Percentiles rank a stretch among this genome's conserved stretches.
phyloP scores from a whole-genome alignment of 1,284 basidiomycete genomes.

The Malassezia dermatis region DNA sequence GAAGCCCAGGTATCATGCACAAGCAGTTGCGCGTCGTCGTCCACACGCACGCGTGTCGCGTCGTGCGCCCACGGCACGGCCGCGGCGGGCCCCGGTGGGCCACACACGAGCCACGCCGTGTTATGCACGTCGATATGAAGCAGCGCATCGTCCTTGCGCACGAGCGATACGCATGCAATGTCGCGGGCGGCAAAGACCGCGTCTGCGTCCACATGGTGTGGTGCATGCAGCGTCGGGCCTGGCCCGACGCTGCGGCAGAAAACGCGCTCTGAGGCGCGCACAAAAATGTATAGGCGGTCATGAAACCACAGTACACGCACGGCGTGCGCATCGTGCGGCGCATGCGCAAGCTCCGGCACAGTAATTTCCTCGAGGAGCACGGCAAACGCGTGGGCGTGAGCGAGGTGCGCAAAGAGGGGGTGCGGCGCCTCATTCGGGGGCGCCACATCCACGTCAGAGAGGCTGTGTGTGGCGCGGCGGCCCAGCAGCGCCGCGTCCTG shows the following conservation, averaged over 20 bases:
- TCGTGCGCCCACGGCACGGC: neutral
- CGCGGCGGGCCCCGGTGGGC: neutral
- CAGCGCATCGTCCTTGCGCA: neutral
- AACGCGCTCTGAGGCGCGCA: neutral
- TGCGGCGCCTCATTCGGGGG: conserved; percentile 4
- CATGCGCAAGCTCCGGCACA: conserved; percentile 1
- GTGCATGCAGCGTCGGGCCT: neutral
- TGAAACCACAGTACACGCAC: neutral
- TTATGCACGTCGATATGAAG: neutral
- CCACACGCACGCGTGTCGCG: neutral
- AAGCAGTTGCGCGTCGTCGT: neutral
- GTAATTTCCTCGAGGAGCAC: conserved; percentile 31
- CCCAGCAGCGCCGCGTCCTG: neutral
- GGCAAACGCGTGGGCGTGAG: conserved; percentile 26
- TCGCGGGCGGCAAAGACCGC: neutral
- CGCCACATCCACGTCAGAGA: neutral
- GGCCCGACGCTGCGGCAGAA: neutral
- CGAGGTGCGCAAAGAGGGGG: conserved; percentile 26
- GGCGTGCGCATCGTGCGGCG: neutral
- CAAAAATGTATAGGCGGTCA: neutral
- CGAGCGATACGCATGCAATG: neutral
- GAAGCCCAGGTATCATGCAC: neutral
- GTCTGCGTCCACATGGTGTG: neutral
- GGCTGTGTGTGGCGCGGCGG: conserved; percentile 2
- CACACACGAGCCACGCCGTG: neutral